phyloP scores from a whole-genome alignment of 495 filamentous ascomycete genomes.

The Neurospora sp. region DNA sequence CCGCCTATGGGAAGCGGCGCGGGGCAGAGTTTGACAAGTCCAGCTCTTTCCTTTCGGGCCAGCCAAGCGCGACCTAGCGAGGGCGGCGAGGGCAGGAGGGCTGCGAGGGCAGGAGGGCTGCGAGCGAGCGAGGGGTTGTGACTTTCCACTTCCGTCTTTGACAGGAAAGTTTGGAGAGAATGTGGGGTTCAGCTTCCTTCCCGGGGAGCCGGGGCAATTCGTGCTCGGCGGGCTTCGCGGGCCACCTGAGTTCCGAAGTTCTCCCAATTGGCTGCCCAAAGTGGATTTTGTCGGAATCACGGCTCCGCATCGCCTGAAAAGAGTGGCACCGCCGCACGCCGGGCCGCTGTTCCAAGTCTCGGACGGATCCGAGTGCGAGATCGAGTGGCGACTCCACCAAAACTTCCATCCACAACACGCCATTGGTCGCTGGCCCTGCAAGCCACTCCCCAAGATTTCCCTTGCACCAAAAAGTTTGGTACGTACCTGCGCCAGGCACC shows the following conservation, averaged over 20 bases:
- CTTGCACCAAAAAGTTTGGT: neutral
- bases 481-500: neutral
- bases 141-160: neutral
- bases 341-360: conserved; percentile 26
- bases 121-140: neutral
- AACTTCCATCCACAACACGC: neutral
- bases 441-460: neutral
- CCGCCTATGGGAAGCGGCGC: neutral
- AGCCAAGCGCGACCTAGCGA: neutral
- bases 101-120: neutral
- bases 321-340: conserved; percentile 22
- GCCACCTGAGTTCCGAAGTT: neutral
- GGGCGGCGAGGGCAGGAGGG: neutral
- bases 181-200: neutral
- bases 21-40: neutral
- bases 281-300: conserved; percentile 17
- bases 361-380: conserved; percentile 3
- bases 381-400: neutral
- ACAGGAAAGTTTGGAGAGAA: neutral
- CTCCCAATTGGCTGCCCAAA: neutral
- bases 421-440: neutral
- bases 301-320: conserved; percentile 27
- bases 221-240: neutral
- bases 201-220: neutral
- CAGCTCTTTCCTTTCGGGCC: neutral